Percentiles rank a stretch among this genome's conserved stretches.
Conservation (phyloP, 768 basidiomycete genomes). For the Lentinula guzmanii region DNA sequence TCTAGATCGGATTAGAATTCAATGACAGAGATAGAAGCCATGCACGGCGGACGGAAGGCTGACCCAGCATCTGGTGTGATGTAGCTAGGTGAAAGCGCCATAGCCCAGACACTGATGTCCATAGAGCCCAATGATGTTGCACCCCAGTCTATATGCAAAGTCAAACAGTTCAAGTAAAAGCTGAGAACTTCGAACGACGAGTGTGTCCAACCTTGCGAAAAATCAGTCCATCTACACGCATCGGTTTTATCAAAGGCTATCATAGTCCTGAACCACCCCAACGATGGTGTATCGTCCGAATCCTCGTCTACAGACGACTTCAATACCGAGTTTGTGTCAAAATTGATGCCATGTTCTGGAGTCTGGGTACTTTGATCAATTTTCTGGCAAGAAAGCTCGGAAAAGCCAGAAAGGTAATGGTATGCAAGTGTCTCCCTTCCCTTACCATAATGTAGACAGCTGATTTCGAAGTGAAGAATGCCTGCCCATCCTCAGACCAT, state of each 20-base stretch:
- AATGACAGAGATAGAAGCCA: background rate
- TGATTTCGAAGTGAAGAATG: slow-evolving; percentile 57
- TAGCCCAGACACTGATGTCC: slow-evolving; percentile 53
- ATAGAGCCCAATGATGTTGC: slow-evolving; percentile 66
- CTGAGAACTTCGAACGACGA: background rate
- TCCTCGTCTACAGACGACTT: slow-evolving; percentile 30
- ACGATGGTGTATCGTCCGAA: slow-evolving; percentile 24
- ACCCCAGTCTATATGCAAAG: slow-evolving; percentile 50
- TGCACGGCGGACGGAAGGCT: background rate
- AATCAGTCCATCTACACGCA: slow-evolving; percentile 39
- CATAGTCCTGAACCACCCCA: slow-evolving; percentile 73
- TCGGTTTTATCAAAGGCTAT: slow-evolving; percentile 50
- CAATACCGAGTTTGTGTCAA: slow-evolving; percentile 49
- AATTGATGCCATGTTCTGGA: slow-evolving; percentile 67
- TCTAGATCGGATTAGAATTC: slow-evolving; percentile 25
- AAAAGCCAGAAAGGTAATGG: background rate
- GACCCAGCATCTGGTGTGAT: slow-evolving; percentile 58
- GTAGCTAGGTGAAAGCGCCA: slow-evolving; percentile 65
- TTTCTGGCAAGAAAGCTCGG: background rate
- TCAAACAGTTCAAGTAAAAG: background rate
- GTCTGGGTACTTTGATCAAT: slow-evolving; percentile 39
- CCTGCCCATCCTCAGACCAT: slow-evolving; percentile 74
- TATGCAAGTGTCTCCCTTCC: background rate
- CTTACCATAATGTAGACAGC: slow-evolving; percentile 65
- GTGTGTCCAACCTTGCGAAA: slow-evolving; percentile 35